Conservation (phyloP, 345 rosid species). For the Linum tenue region DNA sequence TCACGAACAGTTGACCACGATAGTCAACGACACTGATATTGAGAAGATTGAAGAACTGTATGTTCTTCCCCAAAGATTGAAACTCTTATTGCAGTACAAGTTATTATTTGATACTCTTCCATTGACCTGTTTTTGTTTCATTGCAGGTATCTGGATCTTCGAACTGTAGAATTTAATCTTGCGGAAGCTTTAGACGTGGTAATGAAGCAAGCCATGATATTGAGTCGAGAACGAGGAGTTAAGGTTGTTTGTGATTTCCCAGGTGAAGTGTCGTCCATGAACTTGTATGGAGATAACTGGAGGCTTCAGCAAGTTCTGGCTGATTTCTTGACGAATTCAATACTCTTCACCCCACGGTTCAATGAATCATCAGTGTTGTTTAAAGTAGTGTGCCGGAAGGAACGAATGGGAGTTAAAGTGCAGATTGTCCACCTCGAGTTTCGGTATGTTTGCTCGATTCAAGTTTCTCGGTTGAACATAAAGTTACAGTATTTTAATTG, state of each 20-base stretch:
- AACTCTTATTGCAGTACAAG: not conserved
- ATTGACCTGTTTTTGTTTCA: not conserved
- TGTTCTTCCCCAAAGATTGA: not conserved
- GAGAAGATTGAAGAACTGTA: conserved; percentile 75
- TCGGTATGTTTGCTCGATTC: conserved; percentile 23
- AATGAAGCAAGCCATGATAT: conserved; percentile 49
- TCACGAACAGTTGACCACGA: conserved; percentile 59
- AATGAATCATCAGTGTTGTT: conserved; percentile 45
- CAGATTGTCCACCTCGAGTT: conserved; percentile 69
- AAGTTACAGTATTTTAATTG: not conserved
- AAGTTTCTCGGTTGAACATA: not conserved
- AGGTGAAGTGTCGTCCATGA: conserved; percentile 40
- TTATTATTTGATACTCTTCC: not conserved
- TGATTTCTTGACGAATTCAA: conserved; percentile 43
- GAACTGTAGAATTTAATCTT: conserved; percentile 43
- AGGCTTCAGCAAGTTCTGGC: conserved; percentile 83
- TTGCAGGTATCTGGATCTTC: conserved; percentile 53
- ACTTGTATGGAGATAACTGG: conserved; percentile 54
- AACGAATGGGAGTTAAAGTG: conserved; percentile 51
- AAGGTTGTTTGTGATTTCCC: conserved; percentile 43
- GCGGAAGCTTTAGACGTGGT: conserved; percentile 52
- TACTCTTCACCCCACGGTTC: conserved; percentile 47
- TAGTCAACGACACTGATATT: conserved; percentile 52
- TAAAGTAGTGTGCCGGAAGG: conserved; percentile 35
- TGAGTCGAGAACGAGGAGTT: conserved; percentile 47